These are phyloP conservation scores for Spathaspora sp. DNA, from an alignment of 805 yeast species.

Conservation along the genomic window DNA sequence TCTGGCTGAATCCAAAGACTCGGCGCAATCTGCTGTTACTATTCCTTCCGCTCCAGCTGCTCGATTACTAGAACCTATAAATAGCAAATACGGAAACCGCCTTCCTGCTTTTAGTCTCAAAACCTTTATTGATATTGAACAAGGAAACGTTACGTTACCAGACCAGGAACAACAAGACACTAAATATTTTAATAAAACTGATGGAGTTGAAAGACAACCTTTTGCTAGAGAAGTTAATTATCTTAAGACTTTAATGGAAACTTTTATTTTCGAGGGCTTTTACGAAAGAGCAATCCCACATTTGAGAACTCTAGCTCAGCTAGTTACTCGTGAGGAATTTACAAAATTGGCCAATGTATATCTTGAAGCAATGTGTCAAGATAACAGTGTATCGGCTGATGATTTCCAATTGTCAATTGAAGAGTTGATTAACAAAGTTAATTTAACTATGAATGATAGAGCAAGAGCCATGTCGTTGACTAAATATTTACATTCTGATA, in stretches of 20 bases:
- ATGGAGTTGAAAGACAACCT: constrained; percentile 38
- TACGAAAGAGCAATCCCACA: constrained; percentile 68
- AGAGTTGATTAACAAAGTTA: constrained; percentile 20
- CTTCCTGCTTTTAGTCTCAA: too few species aligned
- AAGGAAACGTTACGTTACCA: too few species aligned
- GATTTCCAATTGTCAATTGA: constrained; percentile 44
- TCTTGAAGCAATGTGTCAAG: constrained; percentile 37
- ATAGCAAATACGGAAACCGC: too few species aligned
- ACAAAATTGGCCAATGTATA: constrained; percentile 69
- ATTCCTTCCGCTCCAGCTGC: neutral
- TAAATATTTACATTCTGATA: constrained; percentile 22
- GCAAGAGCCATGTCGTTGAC: constrained; percentile 59
- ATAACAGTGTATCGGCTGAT: constrained; percentile 20
- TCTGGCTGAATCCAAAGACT: neutral
- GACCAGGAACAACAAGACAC: too few species aligned
- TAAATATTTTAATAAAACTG: too few species aligned
- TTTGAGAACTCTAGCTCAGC: constrained; percentile 52
- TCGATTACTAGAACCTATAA: constrained; percentile 3
- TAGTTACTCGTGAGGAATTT: constrained; percentile 42
- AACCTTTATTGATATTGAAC: constrained; percentile 11
- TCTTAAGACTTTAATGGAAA: constrained; percentile 75
- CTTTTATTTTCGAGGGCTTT: constrained; percentile 65
- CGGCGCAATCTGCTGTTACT: neutral
- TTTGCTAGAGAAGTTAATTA: constrained; percentile 50
- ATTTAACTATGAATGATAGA: constrained; percentile 44